Percentiles rank a stretch among this genome's conserved stretches.
Conservation (phyloP, 257 asterid genomes). For the Ilex aquifolium region DNA sequence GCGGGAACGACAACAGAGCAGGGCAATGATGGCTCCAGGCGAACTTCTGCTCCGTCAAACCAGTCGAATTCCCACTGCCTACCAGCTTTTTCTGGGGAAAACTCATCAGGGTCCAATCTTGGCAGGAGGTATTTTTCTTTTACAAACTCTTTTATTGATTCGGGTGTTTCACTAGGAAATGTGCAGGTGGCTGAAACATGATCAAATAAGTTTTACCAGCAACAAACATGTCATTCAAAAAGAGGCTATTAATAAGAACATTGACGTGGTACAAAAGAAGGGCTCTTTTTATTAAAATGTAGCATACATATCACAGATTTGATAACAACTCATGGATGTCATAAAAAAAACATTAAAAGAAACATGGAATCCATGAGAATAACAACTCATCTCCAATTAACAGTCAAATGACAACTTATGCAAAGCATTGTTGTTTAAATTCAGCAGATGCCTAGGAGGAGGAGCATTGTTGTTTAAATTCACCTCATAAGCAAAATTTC, state of each 20-base stretch:
- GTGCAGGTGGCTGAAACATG: slow-evolving; percentile 84
- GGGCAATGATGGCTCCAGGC: slow-evolving; percentile 68
- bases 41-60: slow-evolving; percentile 80
- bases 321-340: too few species aligned
- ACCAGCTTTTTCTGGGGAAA: slow-evolving; percentile 75
- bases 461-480: too few species aligned
- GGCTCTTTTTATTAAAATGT: not conserved
- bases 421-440: too few species aligned
- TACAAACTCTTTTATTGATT: slow-evolving; percentile 52
- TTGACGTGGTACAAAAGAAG: not conserved
- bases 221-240: not conserved
- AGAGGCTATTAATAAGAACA: not conserved
- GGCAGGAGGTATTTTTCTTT: slow-evolving; percentile 67
- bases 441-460: too few species aligned
- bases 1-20: slow-evolving; percentile 75
- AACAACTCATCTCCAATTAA: too few species aligned
- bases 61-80: slow-evolving; percentile 98
- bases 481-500: too few species aligned
- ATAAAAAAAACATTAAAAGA: too few species aligned
- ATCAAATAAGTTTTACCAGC: slow-evolving; percentile 1
- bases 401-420: too few species aligned
- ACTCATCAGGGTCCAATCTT: slow-evolving; percentile 70
- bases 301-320: not conserved
- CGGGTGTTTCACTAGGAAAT: slow-evolving; percentile 81
- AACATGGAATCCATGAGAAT: too few species aligned